Evolutionary conservation across 1,284 basidiomycete species (phyloP).

Genomic region (Coniferiporia sulphurascens): DNA sequence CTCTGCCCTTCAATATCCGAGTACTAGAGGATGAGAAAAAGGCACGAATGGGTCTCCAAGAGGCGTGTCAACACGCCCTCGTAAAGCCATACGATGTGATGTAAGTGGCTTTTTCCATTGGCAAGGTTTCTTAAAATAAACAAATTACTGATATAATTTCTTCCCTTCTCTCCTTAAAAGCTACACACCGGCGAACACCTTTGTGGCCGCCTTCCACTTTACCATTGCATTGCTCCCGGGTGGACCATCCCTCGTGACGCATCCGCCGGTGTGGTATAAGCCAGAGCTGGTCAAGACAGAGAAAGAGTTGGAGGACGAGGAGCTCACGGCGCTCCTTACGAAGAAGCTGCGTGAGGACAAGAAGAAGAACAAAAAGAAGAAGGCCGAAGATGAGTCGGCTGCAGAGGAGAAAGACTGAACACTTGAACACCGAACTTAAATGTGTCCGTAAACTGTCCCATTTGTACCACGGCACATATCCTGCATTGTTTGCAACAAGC

Average conservation of each 20-base stretch:
- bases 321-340: slow-evolving; percentile 73
- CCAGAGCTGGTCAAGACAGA: slow-evolving; percentile 85
- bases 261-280: slow-evolving; percentile 90
- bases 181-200: slow-evolving; percentile 74
- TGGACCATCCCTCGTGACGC: slow-evolving; percentile 81
- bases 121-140: slow-evolving; percentile 1
- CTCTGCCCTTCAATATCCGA: slow-evolving; percentile 97
- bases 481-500: neutral
- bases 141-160: too few relatives aligned
- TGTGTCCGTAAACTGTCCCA: neutral
- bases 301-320: slow-evolving; percentile 85
- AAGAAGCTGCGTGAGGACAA: slow-evolving; percentile 84
- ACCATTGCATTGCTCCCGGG: slow-evolving; percentile 86
- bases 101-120: slow-evolving; percentile 40
- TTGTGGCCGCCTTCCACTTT: slow-evolving; percentile 94
- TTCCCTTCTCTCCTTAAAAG: slow-evolving; percentile 33
- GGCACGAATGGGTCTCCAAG: slow-evolving; percentile 91
- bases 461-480: slow-evolving; percentile 8
- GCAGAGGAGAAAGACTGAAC: slow-evolving; percentile 26
- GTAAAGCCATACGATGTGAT: slow-evolving; percentile 89
- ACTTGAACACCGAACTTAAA: neutral
- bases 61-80: slow-evolving; percentile 90
- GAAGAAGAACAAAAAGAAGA: slow-evolving; percentile 88
- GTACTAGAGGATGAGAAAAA: slow-evolving; percentile 93
- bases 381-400: slow-evolving; percentile 42